A percentile compares a stretch with the other conserved stretches of the same genome.
Evolutionary conservation across 1,284 basidiomycete species (phyloP).

Genomic region (Sparassis latifolia): DNA sequence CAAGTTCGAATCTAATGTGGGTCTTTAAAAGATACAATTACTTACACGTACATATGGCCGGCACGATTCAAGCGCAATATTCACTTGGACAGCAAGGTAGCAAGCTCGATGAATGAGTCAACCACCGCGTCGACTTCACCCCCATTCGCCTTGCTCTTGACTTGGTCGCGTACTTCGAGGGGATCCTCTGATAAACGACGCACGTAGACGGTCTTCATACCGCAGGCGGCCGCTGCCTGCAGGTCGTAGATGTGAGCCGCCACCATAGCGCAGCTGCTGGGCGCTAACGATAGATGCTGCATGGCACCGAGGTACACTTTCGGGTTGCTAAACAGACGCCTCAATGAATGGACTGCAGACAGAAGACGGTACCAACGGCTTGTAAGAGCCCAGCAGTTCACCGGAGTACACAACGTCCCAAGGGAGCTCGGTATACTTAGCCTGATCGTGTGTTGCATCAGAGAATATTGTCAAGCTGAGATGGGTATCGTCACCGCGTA

Average conservation of each 20-base stretch:
- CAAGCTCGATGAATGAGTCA: conserved; percentile 22
- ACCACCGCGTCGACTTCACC: conserved; percentile 26
- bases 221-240: conserved; percentile 42
- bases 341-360: background rate
- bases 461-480: background rate
- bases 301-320: conserved; percentile 45
- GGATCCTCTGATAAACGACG: conserved; percentile 40
- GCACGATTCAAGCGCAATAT: no score
- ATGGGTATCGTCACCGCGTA: conserved; percentile 13
- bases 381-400: conserved; percentile 53
- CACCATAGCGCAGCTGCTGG: conserved; percentile 53
- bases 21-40: no score
- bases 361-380: conserved; percentile 36
- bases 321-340: conserved; percentile 35
- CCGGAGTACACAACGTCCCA: conserved; percentile 59
- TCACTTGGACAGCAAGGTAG: conserved; percentile 5
- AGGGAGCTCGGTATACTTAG: conserved; percentile 50
- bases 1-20: no score
- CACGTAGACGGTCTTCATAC: conserved; percentile 53
- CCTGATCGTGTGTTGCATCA: conserved; percentile 27
- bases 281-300: conserved; percentile 42
- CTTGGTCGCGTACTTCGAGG: conserved; percentile 15
- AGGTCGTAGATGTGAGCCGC: conserved; percentile 58
- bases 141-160: conserved; percentile 19
- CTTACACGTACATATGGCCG: no score